Evolutionary conservation across 139 green algal genomes (phyloP), one percentile per base, ranked within the genome.

Genomic region (Raphidocelis subcapitata): DNA sequence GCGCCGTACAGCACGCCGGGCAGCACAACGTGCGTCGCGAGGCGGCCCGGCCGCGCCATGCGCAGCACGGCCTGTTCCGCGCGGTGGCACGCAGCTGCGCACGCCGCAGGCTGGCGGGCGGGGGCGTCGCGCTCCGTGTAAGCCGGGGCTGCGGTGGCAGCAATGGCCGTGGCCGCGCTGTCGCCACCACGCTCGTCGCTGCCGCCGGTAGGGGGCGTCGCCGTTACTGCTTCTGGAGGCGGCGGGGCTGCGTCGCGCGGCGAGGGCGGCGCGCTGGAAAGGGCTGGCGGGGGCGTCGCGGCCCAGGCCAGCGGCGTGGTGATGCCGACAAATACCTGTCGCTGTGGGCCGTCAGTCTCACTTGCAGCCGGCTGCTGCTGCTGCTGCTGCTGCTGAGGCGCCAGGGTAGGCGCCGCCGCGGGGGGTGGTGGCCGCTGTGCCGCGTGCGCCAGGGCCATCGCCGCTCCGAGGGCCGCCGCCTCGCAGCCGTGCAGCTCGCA

Each of bases 1-100:
- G 26, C 10, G 23, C 85, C 85, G 35, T 89, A 91, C 65, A 89
- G 67, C 14, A 91, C 26, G 2, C 83, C 85, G 24, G 85, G 85
- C 67, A 81, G 88, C 16, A 91, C 70, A 0, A 89, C 64, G 29
- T 75, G 65, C 1, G 83, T 87, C 5, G 26, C 33, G 29, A 86
- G 74, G 37, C 62, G 51, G 31, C 76, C 79, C 14, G 62, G 59
- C 15, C 71, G 79, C 12, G 54, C 55, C 10, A 61, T 59, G 14
- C 73, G 51, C 55, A 87, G 36, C 16, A 91, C 62, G 4, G 79
- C 33, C 26, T 82, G 84, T 78, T 89, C 85, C 37, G 77, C 69
- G 3, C 81, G 67, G 52, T 69, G 70, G 4, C 65, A 61, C 12
- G 51, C 55, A 3, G 69, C 29, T 0, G 72, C 79, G 63, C 44